These are phyloP conservation scores for Schoenoplectus triqueter DNA, from an alignment of 202 grass and related monocot genomes.

Conservation along the genomic window DNA sequence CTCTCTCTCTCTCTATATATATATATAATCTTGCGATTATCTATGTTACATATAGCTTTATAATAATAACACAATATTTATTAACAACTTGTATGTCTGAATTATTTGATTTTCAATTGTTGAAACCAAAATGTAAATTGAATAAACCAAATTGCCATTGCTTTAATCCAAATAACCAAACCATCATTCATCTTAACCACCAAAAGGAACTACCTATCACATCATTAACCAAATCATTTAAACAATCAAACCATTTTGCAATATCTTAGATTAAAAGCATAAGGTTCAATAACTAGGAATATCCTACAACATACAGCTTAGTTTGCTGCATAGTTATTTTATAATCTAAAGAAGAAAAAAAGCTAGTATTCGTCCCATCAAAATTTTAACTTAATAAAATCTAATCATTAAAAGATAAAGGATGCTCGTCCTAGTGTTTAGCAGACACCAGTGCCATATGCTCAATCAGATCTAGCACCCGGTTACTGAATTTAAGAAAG, in stretches of 20 bases:
- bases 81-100: background rate
- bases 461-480: slow-evolving; percentile 75
- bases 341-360: slow-evolving; percentile 35
- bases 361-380: slow-evolving; percentile 34
- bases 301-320: slow-evolving; percentile 19
- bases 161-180: background rate
- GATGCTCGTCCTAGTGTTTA: slow-evolving; percentile 22
- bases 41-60: background rate
- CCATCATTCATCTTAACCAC: background rate
- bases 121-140: background rate
- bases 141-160: background rate
- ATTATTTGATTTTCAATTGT: background rate
- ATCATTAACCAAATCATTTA: background rate
- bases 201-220: background rate
- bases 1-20: too few relatives aligned
- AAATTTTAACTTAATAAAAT: slow-evolving; percentile 35
- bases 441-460: slow-evolving; percentile 71
- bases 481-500: slow-evolving; percentile 59
- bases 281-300: slow-evolving; percentile 11
- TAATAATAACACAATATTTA: background rate
- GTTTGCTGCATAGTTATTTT: slow-evolving; percentile 34
- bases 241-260: background rate
- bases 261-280: background rate
- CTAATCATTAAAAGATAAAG: slow-evolving; percentile 10
- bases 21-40: background rate